Base-by-base conservation (phyloP, 2,329 filamentous ascomycete genomes). In the Aspergillus vadensis region DNA sequence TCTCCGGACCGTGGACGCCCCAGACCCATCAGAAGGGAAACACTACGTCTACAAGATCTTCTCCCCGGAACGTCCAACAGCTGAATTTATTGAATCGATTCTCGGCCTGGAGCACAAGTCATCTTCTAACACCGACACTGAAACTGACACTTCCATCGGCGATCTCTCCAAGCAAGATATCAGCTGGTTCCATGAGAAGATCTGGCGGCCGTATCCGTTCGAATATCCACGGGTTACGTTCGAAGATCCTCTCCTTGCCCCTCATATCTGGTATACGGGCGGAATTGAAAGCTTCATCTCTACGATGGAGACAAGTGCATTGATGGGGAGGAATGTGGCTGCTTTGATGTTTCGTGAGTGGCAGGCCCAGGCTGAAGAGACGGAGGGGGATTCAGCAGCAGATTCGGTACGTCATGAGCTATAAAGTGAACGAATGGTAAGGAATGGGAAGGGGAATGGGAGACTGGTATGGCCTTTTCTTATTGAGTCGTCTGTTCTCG, bases 241-340 rank as follows among this genome's bases (percentile, higher is more conserved):
- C 74, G 92, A 97, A 67, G 89, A 95, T 62, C 85, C 89, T 3
- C 80, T 88, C 63, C 73, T 97, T 3, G 87, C 74, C 5, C 70
- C 72, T 3, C 65, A 71, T 52, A 43, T 81, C 12, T 82, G 83
- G 83, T 88, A 88, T 68, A 87, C 85, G 5, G 80, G 81, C 55
- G 84, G 83, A 0, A 96, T 98, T 47, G 94, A 98, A 78, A 89
- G 89, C 67, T 97, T 99, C 74, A 96, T 98, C 67, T 95, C 90
- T 9, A 97, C 92, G 0, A 98, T 99, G 95, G 95, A 99, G 81
- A 97, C 95, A 6, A 97, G 88, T 74, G 90, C 91, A 1, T 77
- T 98, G 67, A 95, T 95, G 87, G 95, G 95, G 5, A 81, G 76
- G 72, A 88, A 88, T 62, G 80, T 85, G 57, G 81, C 80, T 15